phyloP scores from a whole-genome alignment of 1,284 basidiomycete species.

The Irpex sp. region DNA sequence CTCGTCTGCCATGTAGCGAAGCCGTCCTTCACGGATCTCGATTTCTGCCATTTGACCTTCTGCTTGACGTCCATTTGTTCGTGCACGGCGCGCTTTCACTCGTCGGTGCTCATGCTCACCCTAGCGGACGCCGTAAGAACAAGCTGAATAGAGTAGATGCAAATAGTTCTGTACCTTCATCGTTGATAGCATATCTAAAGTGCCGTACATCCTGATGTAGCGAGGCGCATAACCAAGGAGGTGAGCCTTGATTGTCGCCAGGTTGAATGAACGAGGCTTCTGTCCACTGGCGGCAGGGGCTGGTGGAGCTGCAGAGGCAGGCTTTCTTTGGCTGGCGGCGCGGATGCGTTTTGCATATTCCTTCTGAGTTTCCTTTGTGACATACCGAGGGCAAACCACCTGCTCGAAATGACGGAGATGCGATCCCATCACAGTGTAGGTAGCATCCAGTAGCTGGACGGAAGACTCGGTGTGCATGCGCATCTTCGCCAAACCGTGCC shows the following conservation, averaged over 20 bases:
- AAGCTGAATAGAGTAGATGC: background rate
- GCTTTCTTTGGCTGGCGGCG: conserved; percentile 11
- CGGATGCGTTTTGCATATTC: background rate
- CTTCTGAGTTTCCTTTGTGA: background rate
- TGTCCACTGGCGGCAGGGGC: background rate
- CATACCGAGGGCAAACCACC: background rate
- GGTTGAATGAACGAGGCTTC: background rate
- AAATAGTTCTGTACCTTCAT: conserved; percentile 13
- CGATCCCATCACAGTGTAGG: conserved; percentile 19
- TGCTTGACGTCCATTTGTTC: conserved; percentile 3
- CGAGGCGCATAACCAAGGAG: conserved; percentile 12
- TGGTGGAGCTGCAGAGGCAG: background rate
- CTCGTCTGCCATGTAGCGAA: background rate
- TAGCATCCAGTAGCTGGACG: conserved; percentile 17
- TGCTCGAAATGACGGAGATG: background rate
- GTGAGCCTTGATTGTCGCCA: conserved; percentile 18
- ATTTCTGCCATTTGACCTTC: background rate
- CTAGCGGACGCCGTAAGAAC: background rate
- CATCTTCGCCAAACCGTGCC: conserved; percentile 33
- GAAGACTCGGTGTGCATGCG: conserved; percentile 27
- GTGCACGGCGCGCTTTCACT: conserved; percentile 7
- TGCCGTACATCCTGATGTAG: conserved; percentile 14
- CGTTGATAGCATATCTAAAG: conserved; percentile 19
- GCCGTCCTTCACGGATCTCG: background rate
- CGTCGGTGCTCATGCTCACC: conserved; percentile 14